These are phyloP conservation scores for Neurospora sp. DNA, from an alignment of 495 filamentous ascomycete species.

Conservation along the genomic window DNA sequence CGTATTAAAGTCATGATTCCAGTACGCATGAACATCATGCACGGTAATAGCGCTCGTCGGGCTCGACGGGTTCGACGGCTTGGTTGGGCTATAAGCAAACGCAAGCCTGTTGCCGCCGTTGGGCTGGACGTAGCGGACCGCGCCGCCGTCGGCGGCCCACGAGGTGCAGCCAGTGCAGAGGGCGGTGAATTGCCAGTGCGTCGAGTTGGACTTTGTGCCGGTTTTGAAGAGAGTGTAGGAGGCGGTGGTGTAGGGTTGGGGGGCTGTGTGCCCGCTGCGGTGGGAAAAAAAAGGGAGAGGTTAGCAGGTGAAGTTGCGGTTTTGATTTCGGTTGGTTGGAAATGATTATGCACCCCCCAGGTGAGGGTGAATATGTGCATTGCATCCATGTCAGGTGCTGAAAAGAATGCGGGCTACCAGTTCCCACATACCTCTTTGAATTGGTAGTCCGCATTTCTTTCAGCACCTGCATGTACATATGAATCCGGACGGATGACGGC, in stretches of 20 bases:
- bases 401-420: neutral
- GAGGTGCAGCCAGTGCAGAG: slow-evolving; percentile 33
- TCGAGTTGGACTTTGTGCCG: slow-evolving; percentile 27
- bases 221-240: slow-evolving; percentile 23
- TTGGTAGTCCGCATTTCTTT: neutral
- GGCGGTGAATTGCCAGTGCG: slow-evolving; percentile 37
- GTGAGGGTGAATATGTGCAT: neutral
- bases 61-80: slow-evolving; percentile 22
- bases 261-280: slow-evolving; percentile 24
- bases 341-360: neutral
- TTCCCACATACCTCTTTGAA: neutral
- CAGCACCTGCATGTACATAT: neutral
- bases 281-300: neutral
- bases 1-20: slow-evolving; percentile 31
- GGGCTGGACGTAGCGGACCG: slow-evolving; percentile 12
- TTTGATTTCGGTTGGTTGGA: neutral
- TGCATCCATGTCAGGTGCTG: neutral
- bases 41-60: slow-evolving; percentile 21
- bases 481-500: neutral
- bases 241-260: slow-evolving; percentile 21
- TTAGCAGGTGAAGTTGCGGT: neutral
- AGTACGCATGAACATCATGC: slow-evolving; percentile 34
- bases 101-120: slow-evolving; percentile 31
- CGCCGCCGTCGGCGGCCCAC: slow-evolving; percentile 17
- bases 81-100: slow-evolving; percentile 29